Conservation (phyloP, 768 basidiomycete species). For the Saitozyma podzolica region DNA sequence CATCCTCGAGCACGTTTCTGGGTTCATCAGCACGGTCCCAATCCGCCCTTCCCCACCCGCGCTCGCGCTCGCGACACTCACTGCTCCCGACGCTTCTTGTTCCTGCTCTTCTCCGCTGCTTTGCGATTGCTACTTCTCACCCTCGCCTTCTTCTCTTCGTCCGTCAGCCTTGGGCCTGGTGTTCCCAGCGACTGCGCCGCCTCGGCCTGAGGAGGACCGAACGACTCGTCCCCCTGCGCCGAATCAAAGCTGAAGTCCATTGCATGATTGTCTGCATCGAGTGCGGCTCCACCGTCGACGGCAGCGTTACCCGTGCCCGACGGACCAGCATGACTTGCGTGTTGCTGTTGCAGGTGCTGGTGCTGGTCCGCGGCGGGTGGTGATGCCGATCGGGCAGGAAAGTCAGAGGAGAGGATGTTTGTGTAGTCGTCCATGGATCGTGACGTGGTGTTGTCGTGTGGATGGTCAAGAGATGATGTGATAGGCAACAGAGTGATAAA, state of each 20-base stretch:
- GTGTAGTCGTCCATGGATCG: neutral
- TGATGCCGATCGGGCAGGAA: conserved; percentile 2
- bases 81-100: conserved; percentile 43
- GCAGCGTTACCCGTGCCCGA: too few relatives aligned
- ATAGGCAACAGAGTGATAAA: neutral
- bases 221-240: too few relatives aligned
- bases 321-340: too few relatives aligned
- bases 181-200: too few relatives aligned
- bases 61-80: conserved; percentile 21
- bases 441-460: neutral
- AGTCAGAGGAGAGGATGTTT: neutral
- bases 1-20: neutral
- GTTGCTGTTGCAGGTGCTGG: too few relatives aligned
- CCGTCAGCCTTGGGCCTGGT: conserved; percentile 8
- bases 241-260: too few relatives aligned
- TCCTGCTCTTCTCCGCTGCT: conserved; percentile 45
- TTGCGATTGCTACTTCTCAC: conserved; percentile 43
- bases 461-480: neutral
- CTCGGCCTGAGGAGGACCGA: too few relatives aligned
- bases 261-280: too few relatives aligned
- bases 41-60: neutral
- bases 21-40: neutral
- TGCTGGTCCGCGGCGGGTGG: too few relatives aligned
- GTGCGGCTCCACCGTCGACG: too few relatives aligned
- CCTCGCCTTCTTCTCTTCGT: conserved; percentile 37